Evolutionary conservation across 2,329 filamentous ascomycete genomes (phyloP), one percentile per base, ranked within the genome.

Genomic region (Aspergillus novoparasiticus): DNA sequence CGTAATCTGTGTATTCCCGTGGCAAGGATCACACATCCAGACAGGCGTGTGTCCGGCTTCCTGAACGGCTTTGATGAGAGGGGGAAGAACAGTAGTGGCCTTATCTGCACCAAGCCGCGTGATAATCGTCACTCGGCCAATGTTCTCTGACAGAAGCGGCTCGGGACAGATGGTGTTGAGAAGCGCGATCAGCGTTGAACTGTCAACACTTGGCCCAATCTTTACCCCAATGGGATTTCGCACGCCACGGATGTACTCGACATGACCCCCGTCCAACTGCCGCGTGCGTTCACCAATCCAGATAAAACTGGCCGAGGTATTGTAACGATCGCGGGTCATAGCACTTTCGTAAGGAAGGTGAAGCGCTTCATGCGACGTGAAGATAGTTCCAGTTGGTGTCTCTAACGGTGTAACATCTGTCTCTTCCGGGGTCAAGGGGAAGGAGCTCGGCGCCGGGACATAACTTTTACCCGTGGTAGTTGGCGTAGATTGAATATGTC

Each of bases 21-120:
- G 94, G 93, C 97, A 97, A 21, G 94, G 94, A 79, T 97, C 94
- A 80, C 93, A 97, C 81, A 97, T 93, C 93, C 93, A 97, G 71
- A 97, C 91, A 1, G 95, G 92, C 21, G 82, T 73, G 72, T 89
- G 87, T 0, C 84, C 92, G 66, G 90, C 93, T 71, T 84, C 84
- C 77, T 94, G 90, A 23, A 97, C 94, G 28, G 91, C 92, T 69
- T 90, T 87, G 75, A 97, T 97, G 78, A 97, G 94, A n/a, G 82
- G 83, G 0, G 92, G 91, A 1, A 97, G 86, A 62, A 96, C 86
- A 8, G 85, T 80, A 58, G 86, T 82, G 39, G 97, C 90, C 70
- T 90, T 90, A 56, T 82, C 83, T 28, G 90, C 90, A 63, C 94
- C 94, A 79, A 97, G 96, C 48, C 94, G 90, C 0, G 94, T 97